Percentiles rank a stretch among this genome's conserved stretches.
These are phyloP conservation scores for Clonostachys byssicola DNA, from an alignment of 2,329 filamentous ascomycete genomes.

Conservation along the genomic window DNA sequence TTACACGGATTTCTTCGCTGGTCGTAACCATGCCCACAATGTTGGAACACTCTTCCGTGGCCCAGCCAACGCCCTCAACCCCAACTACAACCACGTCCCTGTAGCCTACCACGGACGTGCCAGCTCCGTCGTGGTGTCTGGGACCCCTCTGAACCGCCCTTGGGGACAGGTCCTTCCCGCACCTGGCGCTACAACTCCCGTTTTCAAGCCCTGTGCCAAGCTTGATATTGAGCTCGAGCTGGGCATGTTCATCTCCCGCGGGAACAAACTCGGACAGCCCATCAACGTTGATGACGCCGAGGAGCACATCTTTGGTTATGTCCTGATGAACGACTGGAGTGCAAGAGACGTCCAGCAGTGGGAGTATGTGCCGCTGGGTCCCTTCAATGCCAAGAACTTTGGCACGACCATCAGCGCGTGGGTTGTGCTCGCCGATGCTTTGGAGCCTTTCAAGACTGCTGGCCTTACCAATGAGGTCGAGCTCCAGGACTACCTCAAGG, in stretches of 20 bases:
- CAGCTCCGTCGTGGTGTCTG: slow-evolving; percentile 69
- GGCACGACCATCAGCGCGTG: slow-evolving; percentile 58
- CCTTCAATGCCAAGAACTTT: slow-evolving; percentile 59
- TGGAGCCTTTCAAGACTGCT: slow-evolving; percentile 19
- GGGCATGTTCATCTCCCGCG: slow-evolving; percentile 66
- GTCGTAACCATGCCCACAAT: slow-evolving; percentile 68
- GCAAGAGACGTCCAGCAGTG: slow-evolving; percentile 57
- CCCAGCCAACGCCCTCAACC: slow-evolving; percentile 68
- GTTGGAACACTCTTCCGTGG: slow-evolving; percentile 71
- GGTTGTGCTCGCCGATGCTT: slow-evolving; percentile 57
- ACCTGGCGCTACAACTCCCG: slow-evolving; percentile 46
- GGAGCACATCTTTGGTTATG: slow-evolving; percentile 66
- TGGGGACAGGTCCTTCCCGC: slow-evolving; percentile 64
- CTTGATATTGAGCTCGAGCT: slow-evolving; percentile 78
- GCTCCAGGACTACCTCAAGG: not conserved
- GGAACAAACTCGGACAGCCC: slow-evolving; percentile 61
- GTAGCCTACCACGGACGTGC: slow-evolving; percentile 79
- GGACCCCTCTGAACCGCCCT: slow-evolving; percentile 68
- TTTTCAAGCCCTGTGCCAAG: slow-evolving; percentile 27
- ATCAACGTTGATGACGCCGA: slow-evolving; percentile 62
- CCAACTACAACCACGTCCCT: slow-evolving; percentile 76
- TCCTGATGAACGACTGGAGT: slow-evolving; percentile 62
- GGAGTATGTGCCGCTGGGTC: slow-evolving; percentile 59
- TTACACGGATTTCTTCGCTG: slow-evolving; percentile 82
- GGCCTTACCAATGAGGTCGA: slow-evolving; percentile 21